Evolutionary conservation across 768 basidiomycete genomes (phyloP), one percentile per base, ranked within the genome.

Genomic region (Leucocoprinus birnbaumii): DNA sequence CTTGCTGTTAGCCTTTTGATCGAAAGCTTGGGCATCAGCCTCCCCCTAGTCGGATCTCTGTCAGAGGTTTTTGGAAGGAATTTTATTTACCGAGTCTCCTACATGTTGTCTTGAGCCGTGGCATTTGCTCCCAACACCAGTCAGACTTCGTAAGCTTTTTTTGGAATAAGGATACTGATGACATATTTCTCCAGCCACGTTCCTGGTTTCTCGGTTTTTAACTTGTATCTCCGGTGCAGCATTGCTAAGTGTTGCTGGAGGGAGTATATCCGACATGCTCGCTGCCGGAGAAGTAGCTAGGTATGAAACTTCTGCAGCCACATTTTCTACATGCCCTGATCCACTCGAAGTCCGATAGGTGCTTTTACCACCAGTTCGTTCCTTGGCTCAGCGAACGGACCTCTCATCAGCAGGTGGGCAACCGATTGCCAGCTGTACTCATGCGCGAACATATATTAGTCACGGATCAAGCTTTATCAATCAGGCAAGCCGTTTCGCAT

Each of bases 61-160:
- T 65, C 72, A 19, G 81, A 86, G 59, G 76, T 88, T 16, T 81
- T 83, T 62, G 89, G 91, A 2, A 73, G 85, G 43, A 84, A 81
- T 53, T 65, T 76, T 38, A 78, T 91, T 11, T 90, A 92, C 64
- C 72, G 76, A 11, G 60, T 75, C 2, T 85, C 87, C 0, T 91
- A 86, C 58, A 58, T 71, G 1, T 59, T 82, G 3, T 85, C 88
- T n/a, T 86, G 85, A 62, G 86, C 88, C 0, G 83, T 89, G 5
- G 86, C 88, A 1, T 91, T 93, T 58, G 79, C 87, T 1, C 84
- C 82, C 3, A 75, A 89, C 59, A 76, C 83, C 21, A 76, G 85
- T 85, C 48, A 45, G 80, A 45, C n/a, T n/a, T n/a, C 22, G 18
- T n/a, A 24, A 5, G n/a, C n/a, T n/a, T n/a, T n/a, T n/a, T n/a